Percentiles rank a stretch among this genome's conserved stretches.
These are phyloP conservation scores for Cucumis hystrix DNA, from an alignment of 306 rosid species.

Conservation along the genomic window DNA sequence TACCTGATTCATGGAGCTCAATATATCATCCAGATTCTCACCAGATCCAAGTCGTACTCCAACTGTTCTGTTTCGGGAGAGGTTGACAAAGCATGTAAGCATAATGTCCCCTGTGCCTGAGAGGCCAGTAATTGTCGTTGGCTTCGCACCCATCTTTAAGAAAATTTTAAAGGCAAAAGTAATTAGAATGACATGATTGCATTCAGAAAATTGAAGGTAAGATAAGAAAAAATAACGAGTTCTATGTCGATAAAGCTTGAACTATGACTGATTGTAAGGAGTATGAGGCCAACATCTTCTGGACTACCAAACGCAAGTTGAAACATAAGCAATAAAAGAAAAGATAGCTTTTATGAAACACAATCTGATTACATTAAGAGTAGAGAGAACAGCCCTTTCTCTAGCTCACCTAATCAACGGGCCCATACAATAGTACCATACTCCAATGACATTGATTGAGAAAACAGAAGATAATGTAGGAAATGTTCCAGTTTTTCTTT, in stretches of 20 bases:
- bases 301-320: neutral
- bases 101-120: slow-evolving; percentile 91
- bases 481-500: neutral
- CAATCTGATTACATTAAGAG: neutral
- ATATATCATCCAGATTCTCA: slow-evolving; percentile 68
- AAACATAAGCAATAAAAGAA: neutral
- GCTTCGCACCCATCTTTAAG: slow-evolving; percentile 88
- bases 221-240: neutral
- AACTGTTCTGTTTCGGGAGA: slow-evolving; percentile 81
- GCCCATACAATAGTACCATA: neutral
- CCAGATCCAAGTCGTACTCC: slow-evolving; percentile 88
- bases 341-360: neutral
- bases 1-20: slow-evolving; percentile 84
- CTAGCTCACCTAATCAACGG: neutral
- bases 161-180: slow-evolving; percentile 2
- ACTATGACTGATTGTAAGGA: neutral
- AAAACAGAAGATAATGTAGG: neutral
- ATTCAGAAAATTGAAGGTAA: neutral
- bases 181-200: neutral
- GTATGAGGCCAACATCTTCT: neutral
- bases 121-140: slow-evolving; percentile 78
- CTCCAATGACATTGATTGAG: neutral
- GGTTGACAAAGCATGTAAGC: slow-evolving; percentile 89
- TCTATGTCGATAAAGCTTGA: neutral
- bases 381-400: neutral